Evolutionary conservation across 768 basidiomycete species (phyloP), one percentile per base, ranked within the genome.

Genomic region (Antrodiella citrinella): DNA sequence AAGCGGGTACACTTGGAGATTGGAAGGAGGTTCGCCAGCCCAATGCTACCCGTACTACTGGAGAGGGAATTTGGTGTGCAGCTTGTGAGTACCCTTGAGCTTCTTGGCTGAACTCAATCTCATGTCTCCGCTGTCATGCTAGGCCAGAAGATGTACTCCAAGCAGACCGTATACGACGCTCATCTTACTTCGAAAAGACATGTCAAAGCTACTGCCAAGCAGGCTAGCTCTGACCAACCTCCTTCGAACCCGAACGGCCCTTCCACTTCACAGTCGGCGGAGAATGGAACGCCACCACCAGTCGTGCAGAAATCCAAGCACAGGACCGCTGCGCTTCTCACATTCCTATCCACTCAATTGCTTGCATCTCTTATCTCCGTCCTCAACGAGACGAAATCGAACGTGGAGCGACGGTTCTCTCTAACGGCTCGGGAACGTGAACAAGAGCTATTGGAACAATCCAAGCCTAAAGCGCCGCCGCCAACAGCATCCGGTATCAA

Each of bases 371-470:
- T 98, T 24, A 67, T 77, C 9, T 68, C 77, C 24, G 82, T 79
- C 21, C 69, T 97, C 25, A 80, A 81, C 54, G 96, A 98, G 60
- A 95, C 96, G 0, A 91, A 93, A 62, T 84, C 91, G 21, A 98
- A 98, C 62, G 91, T 97, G 30, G 96, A 98, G 66, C 87, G 96
- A 43, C 80, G 92, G 44, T 91, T 95, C 69, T 96, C 96, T 13
- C 78, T 99, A 45, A 99, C 96, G 1, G 91, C 95, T n/a, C 81
- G 89, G 50, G 96, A 99, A 68, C 87, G 96, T 60, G 96, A 99
- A 67, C 85, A 94, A 64, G 93, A 94, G 65, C 71, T 91, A 22
- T 65, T 89, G 30, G 94, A 97, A 52, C 82, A 84, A 57, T 63
- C 72, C 40, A 69, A 72, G 53, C 67, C 78, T 49, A 73, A 79